Evolutionary conservation across 1,284 basidiomycete genomes (phyloP), one percentile per base, ranked within the genome.

Genomic region (Malassezia nana): DNA sequence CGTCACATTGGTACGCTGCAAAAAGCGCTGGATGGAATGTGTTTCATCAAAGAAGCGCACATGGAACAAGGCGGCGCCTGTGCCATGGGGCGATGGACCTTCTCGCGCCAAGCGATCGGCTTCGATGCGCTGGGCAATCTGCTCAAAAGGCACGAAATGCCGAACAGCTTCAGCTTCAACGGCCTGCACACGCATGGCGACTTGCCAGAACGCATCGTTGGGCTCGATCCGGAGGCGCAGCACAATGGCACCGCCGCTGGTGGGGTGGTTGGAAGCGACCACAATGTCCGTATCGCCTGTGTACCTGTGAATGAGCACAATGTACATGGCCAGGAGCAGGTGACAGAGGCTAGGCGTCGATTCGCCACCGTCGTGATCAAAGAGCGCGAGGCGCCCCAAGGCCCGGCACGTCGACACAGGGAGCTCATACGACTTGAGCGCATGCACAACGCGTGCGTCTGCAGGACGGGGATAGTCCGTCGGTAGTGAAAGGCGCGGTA

Each of bases 11-110:
- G 69, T 74, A 28, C 59, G 67, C 48, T 72, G 67, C 64, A 70
- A 50, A 25, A 73, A 72, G 6, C 82, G 62, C 48, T 64, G 59
- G 40, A 72, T 81, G 43, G 81, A 77, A 59, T 86, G 85, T 3
- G 84, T 89, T 73, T 87, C 87, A 73, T 96, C 92, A 73, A 96
- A 91, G 80, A 96, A 96, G 24, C 91, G 84, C 42, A 96, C 90
- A 35, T 90, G 82, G 78, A 95, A 98, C 31, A 98, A 65, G n/a
- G 76, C 76, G 12, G 33, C 57, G 31, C 55, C 60, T 39, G 57
- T 58, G 30, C 60, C 67, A 33, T 59, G 61, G 2, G 59, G 54
- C 20, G 63, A 42, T 3, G 59, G 31, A 5, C 45, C 45, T 26
- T 47, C 45, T 51, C 20, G 60, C 59, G 58, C 62, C n/a, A 41